A percentile compares a stretch with the other conserved stretches of the same genome.
phyloP scores from a whole-genome alignment of 768 basidiomycete genomes.

The Hypholoma fasciculare region DNA sequence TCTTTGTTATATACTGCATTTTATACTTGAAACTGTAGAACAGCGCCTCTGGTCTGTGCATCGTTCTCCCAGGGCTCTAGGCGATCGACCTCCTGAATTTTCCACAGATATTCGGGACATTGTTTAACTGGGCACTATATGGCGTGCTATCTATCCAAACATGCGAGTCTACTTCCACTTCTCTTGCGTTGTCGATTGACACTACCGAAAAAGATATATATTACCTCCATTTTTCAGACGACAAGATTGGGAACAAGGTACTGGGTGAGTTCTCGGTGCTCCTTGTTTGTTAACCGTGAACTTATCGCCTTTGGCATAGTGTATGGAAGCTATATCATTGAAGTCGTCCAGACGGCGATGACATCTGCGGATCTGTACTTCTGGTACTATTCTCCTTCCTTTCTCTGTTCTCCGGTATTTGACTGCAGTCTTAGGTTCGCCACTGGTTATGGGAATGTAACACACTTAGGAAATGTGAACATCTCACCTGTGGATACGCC shows the following conservation, averaged over 20 bases:
- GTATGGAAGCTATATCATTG: constrained; percentile 6
- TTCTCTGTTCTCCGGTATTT: neutral
- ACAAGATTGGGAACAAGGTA: constrained; percentile 7
- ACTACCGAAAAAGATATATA: constrained; percentile 1
- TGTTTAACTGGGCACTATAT: constrained; percentile 9
- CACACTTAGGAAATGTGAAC: constrained; percentile 14
- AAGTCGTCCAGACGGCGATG: constrained; percentile 10
- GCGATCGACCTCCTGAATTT: neutral
- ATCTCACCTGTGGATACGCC: constrained; percentile 18
- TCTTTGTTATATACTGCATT: no score
- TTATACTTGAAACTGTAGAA: neutral
- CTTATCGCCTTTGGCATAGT: neutral
- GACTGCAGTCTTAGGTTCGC: constrained; percentile 8
- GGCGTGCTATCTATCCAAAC: constrained; percentile 10
- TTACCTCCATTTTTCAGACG: constrained; percentile 11
- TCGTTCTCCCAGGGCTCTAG: no score
- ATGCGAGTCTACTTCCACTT: neutral
- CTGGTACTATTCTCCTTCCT: neutral
- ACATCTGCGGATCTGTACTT: constrained; percentile 6
- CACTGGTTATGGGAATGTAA: constrained; percentile 16
- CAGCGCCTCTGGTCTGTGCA: constrained; percentile 7
- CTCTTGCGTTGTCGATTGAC: no score
- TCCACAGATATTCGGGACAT: constrained; percentile 8
- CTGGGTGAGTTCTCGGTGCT: neutral
- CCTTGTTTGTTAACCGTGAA: neutral